These are phyloP conservation scores for Sordariomycetes sp. DNA, from an alignment of 2,329 filamentous ascomycete genomes.

Conservation along the genomic window DNA sequence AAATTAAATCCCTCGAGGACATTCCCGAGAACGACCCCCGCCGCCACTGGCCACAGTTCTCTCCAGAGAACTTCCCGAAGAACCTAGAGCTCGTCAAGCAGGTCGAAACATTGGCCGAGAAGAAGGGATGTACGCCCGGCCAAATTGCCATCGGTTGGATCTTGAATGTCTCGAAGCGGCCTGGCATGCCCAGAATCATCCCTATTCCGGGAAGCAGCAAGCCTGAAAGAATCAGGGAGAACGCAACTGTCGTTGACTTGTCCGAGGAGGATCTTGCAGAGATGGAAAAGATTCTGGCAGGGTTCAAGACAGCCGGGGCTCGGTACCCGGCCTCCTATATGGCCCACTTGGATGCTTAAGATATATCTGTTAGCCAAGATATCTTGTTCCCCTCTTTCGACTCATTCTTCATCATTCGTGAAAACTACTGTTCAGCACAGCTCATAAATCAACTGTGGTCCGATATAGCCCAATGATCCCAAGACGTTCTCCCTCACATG, in stretches of 20 bases:
- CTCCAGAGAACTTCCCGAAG: conserved; percentile 50
- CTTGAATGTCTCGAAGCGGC: conserved; percentile 33
- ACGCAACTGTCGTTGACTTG: conserved; percentile 38
- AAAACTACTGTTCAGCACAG: neutral
- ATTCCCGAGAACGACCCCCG: conserved; percentile 2
- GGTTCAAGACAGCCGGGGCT: neutral
- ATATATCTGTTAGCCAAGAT: too few relatives aligned
- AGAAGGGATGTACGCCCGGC: conserved; percentile 50
- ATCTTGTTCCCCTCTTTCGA: too few relatives aligned
- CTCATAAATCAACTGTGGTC: neutral
- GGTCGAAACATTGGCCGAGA: conserved; percentile 47
- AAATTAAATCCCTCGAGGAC: neutral
- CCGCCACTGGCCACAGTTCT: conserved; percentile 46
- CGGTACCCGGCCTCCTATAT: neutral
- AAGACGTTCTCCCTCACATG: conserved; percentile 18
- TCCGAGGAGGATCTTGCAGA: conserved; percentile 38
- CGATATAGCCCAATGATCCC: conserved; percentile 22
- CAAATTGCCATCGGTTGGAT: conserved; percentile 64
- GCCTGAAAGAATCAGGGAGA: conserved; percentile 50
- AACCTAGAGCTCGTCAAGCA: conserved; percentile 54
- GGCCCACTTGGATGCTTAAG: neutral
- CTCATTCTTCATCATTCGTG: neutral
- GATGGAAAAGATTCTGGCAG: conserved; percentile 31
- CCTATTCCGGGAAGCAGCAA: conserved; percentile 59
- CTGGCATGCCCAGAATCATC: conserved; percentile 48